Evolutionary conservation across 495 filamentous ascomycete genomes (phyloP).

Genomic region (Thermochaetoides thermophila): DNA sequence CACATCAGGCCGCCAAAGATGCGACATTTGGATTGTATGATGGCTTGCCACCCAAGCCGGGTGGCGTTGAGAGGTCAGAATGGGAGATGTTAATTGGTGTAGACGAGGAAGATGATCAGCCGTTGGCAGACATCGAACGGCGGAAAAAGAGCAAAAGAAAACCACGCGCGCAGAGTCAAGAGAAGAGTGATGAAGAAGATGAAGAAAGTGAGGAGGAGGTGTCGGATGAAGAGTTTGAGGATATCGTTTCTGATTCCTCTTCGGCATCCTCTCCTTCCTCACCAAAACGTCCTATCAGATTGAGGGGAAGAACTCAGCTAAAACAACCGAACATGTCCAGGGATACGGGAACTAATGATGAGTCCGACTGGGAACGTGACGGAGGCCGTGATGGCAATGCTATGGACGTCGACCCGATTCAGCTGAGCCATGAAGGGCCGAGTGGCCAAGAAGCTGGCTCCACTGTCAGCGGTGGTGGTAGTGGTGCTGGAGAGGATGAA

Average conservation of each 20-base stretch:
- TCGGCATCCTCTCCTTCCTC: background rate
- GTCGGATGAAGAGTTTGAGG: conserved; percentile 1
- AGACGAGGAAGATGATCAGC: conserved; percentile 1
- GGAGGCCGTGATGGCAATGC: conserved; percentile 5
- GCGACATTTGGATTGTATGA: conserved; percentile 13
- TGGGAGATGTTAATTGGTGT: conserved; percentile 10
- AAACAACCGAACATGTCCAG: background rate
- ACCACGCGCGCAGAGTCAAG: conserved; percentile 1
- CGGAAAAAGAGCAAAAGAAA: conserved; percentile 7
- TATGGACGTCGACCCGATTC: conserved; percentile 5
- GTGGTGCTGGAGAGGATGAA: conserved; percentile 10
- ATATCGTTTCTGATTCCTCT: background rate
- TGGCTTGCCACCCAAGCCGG: conserved; percentile 1
- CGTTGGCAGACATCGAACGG: background rate
- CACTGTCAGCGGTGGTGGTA: conserved; percentile 6
- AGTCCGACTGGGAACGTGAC: conserved; percentile 7
- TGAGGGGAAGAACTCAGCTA: background rate
- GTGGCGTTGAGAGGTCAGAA: background rate
- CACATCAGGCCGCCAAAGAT: conserved; percentile 16
- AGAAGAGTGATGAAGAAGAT: conserved; percentile 7
- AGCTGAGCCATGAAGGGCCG: conserved; percentile 4
- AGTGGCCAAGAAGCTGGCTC: conserved; percentile 3
- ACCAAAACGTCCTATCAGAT: background rate
- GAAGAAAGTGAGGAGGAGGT: conserved; percentile 3
- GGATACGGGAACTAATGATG: conserved; percentile 2